Conservation (phyloP, 2,329 filamentous ascomycete genomes). For the Niveomyces coronatus region DNA sequence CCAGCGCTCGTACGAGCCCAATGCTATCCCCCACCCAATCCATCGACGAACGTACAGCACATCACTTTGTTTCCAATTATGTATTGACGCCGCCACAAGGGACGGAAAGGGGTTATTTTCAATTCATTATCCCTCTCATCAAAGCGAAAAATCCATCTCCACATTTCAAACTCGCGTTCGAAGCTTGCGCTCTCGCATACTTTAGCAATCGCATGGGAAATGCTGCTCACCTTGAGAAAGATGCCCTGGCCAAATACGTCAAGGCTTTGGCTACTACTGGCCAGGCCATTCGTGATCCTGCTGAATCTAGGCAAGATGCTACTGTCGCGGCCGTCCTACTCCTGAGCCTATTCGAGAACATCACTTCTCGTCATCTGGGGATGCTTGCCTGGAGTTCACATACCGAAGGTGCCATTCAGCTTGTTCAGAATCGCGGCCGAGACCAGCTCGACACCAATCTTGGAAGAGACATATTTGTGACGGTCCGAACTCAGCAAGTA, state of each 20-base stretch:
- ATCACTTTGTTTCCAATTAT: constrained; percentile 52
- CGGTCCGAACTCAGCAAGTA: constrained; percentile 52
- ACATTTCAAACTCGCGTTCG: constrained; percentile 47
- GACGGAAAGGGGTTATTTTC: constrained; percentile 45
- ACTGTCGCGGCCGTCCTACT: constrained; percentile 50
- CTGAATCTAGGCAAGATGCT: constrained; percentile 39
- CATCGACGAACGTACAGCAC: constrained; percentile 44
- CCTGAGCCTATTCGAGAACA: constrained; percentile 51
- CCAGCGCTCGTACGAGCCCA: constrained; percentile 13
- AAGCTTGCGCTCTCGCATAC: constrained; percentile 48
- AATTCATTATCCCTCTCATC: constrained; percentile 48
- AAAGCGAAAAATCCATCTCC: constrained; percentile 30
- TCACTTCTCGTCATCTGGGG: constrained; percentile 43
- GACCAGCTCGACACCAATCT: constrained; percentile 43
- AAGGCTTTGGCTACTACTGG: constrained; percentile 44
- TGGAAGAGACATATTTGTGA: constrained; percentile 46
- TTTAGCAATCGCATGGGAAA: constrained; percentile 39
- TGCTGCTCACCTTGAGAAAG: constrained; percentile 22
- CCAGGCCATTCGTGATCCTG: constrained; percentile 40
- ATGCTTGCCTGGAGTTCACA: constrained; percentile 53
- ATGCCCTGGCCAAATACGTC: constrained; percentile 42
- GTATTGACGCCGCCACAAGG: constrained; percentile 42
- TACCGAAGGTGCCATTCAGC: constrained; percentile 52
- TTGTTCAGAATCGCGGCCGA: constrained; percentile 47
- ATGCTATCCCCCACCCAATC: constrained; percentile 23